These are phyloP conservation scores for Castanospermum australe DNA, from an alignment of 306 rosid species.

Conservation along the genomic window DNA sequence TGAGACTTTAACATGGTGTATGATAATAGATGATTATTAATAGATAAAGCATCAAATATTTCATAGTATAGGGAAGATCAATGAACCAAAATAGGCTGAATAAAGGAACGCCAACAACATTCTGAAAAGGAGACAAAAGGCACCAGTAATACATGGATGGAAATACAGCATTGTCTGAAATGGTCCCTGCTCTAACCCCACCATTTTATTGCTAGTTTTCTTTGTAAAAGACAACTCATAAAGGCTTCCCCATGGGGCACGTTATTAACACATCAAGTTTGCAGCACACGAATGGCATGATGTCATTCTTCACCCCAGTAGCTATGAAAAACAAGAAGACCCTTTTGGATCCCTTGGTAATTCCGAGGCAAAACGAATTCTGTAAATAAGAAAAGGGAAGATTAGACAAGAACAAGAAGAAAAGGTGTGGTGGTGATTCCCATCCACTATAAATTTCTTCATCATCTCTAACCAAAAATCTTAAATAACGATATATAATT, in stretches of 20 bases:
- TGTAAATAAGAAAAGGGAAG: neutral
- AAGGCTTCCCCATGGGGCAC: conserved; percentile 19
- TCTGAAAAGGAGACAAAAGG: conserved; percentile 41
- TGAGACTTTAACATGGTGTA: neutral
- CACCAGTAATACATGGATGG: conserved; percentile 11
- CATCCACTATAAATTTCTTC: conserved; percentile 2
- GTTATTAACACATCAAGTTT: conserved; percentile 22
- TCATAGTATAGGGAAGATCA: conserved; percentile 28
- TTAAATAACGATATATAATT: neutral
- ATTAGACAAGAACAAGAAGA: neutral
- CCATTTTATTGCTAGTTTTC: conserved; percentile 13
- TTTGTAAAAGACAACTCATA: conserved; percentile 22
- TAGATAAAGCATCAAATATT: neutral
- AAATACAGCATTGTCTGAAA: conserved; percentile 15
- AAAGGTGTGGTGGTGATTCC: neutral
- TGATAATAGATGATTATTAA: neutral
- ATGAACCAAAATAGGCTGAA: conserved; percentile 28
- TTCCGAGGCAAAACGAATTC: neutral
- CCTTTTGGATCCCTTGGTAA: conserved; percentile 21
- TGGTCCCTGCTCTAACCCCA: conserved; percentile 34
- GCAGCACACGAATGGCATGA: conserved; percentile 44
- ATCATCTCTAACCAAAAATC: neutral
- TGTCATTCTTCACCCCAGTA: conserved; percentile 32
- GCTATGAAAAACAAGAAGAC: conserved; percentile 7
- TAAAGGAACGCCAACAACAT: conserved; percentile 32